These are phyloP conservation scores for Mortierella antarctica DNA, from an alignment of 192 early-diverging fungal species.

Conservation along the genomic window DNA sequence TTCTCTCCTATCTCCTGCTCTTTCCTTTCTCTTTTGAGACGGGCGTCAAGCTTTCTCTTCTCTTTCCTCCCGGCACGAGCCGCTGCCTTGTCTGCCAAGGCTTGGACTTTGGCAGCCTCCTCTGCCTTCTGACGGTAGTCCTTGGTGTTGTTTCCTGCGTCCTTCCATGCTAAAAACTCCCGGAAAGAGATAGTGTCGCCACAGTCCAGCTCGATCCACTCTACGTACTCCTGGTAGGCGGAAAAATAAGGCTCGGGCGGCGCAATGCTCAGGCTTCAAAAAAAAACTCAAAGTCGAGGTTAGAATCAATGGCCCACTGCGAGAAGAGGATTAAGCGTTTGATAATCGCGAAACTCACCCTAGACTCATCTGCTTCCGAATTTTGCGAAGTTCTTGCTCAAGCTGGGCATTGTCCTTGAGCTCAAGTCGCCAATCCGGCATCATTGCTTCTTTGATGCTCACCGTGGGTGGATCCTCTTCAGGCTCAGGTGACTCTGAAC, in stretches of 20 bases:
- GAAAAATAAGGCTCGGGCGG: conserved; percentile 11
- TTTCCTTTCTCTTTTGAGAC: neutral
- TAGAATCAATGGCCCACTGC: neutral
- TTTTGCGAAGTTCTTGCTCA: conserved; percentile 1
- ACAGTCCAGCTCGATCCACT: conserved; percentile 45
- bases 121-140: conserved; percentile 6
- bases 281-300: no score
- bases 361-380: neutral
- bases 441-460: no score
- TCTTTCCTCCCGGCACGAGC: conserved; percentile 1
- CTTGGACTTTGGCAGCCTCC: conserved; percentile 11
- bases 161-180: conserved; percentile 33
- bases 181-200: conserved; percentile 1
- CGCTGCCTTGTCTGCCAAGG: neutral
- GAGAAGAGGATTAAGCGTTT: no score
- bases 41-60: neutral
- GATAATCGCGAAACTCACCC: conserved; percentile 7
- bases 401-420: conserved; percentile 3
- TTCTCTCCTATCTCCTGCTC: neutral
- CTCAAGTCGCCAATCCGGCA: conserved; percentile 3
- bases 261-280: neutral
- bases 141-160: conserved; percentile 21
- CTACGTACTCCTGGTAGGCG: conserved; percentile 37
- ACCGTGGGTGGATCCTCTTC: no score
- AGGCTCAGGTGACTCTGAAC: no score